Percentiles rank a stretch among this genome's conserved stretches.
These are phyloP conservation scores for Candolleomyces eurysporus DNA, from an alignment of 768 basidiomycete species.

Conservation along the genomic window DNA sequence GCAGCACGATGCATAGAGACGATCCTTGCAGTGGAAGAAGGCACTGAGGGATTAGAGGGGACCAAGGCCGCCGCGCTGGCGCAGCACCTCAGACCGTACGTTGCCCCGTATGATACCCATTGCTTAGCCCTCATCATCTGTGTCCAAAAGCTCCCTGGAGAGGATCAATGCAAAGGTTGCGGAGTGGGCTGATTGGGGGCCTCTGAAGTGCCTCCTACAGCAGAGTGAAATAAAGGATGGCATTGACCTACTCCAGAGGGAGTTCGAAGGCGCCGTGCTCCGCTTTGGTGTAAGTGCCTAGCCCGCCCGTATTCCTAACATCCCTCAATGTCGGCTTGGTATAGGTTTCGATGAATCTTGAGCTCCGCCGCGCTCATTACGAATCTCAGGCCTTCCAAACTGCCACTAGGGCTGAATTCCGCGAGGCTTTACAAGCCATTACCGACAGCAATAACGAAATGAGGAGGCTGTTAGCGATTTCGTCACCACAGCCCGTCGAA, in stretches of 20 bases:
- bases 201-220: conserved; percentile 33
- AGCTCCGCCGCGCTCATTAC: conserved; percentile 22
- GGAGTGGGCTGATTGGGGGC: conserved; percentile 36
- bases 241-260: conserved; percentile 34
- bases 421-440: conserved; percentile 32
- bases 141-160: conserved; percentile 20
- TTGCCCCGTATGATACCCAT: background rate
- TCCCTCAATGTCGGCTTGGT: conserved; percentile 8
- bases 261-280: conserved; percentile 34
- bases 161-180: conserved; percentile 29
- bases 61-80: conserved; percentile 24
- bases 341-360: conserved; percentile 20
- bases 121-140: background rate
- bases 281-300: conserved; percentile 31
- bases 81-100: conserved; percentile 36
- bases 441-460: conserved; percentile 34
- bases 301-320: conserved; percentile 11
- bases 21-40: conserved; percentile 32
- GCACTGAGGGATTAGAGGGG: conserved; percentile 30
- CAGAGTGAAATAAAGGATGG: conserved; percentile 41
- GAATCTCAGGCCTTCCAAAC: conserved; percentile 28
- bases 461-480: conserved; percentile 27
- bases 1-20: conserved; percentile 28
- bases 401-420: conserved; percentile 32
- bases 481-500: conserved; percentile 29